Evolutionary conservation across 345 rosid genomes (phyloP).

Genomic region (Durio zibethinus): DNA sequence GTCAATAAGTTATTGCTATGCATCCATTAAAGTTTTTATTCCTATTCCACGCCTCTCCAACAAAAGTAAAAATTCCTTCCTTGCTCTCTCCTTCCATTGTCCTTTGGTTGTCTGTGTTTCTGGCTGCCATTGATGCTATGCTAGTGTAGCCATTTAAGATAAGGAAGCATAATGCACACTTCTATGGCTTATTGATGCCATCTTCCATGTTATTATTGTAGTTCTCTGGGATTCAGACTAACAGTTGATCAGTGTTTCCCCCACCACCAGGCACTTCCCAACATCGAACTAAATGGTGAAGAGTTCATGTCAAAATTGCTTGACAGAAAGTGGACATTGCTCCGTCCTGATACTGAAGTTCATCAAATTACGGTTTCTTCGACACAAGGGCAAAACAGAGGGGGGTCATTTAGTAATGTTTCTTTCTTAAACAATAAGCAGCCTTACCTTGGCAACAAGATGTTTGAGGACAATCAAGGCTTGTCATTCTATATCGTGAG

Average conservation of each 20-base stretch:
- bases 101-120: neutral
- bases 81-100: neutral
- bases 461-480: constrained; percentile 22
- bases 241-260: neutral
- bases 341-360: constrained; percentile 52
- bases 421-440: constrained; percentile 36
- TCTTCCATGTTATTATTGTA: neutral
- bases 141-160: neutral
- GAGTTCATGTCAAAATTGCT: constrained; percentile 48
- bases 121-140: neutral
- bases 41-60: neutral
- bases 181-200: neutral
- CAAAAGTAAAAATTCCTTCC: neutral
- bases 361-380: constrained; percentile 48
- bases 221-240: neutral
- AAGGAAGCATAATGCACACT: neutral
- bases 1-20: neutral
- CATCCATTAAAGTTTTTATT: neutral
- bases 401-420: constrained; percentile 19
- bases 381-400: constrained; percentile 17
- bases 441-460: constrained; percentile 42
- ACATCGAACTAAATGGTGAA: constrained; percentile 27
- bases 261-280: constrained; percentile 34
- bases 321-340: constrained; percentile 66
- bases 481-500: constrained; percentile 65